Evolutionary conservation across 2,329 filamentous ascomycete species (phyloP).

Genomic region (Alternaria hordeiaustralica): DNA sequence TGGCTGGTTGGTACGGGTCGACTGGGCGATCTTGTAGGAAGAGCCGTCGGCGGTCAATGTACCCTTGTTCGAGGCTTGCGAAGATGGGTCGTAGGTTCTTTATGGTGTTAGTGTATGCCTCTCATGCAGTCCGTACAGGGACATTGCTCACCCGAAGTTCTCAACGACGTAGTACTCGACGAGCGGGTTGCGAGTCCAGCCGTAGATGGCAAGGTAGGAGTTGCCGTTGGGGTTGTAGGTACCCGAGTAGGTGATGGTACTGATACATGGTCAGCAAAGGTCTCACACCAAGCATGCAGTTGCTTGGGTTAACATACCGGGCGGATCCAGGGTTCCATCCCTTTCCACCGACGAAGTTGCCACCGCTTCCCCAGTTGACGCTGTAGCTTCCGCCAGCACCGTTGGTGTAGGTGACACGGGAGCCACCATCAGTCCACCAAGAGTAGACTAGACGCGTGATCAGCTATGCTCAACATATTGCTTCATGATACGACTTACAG

Average conservation of each 20-base stretch:
- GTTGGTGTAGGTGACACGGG: constrained; percentile 62
- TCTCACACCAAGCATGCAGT: background rate
- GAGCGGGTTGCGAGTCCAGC: constrained; percentile 62
- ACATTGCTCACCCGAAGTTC: constrained; percentile 53
- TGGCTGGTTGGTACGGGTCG: constrained; percentile 51
- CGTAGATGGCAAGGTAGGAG: constrained; percentile 63
- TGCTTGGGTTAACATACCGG: constrained; percentile 49
- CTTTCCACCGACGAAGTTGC: constrained; percentile 65
- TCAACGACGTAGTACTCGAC: constrained; percentile 62
- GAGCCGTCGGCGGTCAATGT: constrained; percentile 39
- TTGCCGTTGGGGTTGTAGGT: constrained; percentile 43
- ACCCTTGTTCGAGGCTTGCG: constrained; percentile 49
- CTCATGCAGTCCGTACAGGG: background rate
- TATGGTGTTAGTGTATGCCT: background rate
- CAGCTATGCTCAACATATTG: background rate
- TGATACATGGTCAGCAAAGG: constrained; percentile 3
- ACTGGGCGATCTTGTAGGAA: constrained; percentile 40
- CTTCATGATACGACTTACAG: constrained; percentile 42
- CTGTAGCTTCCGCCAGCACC: constrained; percentile 59
- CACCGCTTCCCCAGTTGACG: constrained; percentile 58
- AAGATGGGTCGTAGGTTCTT: constrained; percentile 55
- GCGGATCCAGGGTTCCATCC: constrained; percentile 63
- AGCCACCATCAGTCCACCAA: constrained; percentile 65
- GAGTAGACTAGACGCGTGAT: constrained; percentile 52
- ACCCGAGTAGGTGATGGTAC: constrained; percentile 45